Conservation (phyloP, 202 grass and related monocot genomes). For the Panicum hallii region DNA sequence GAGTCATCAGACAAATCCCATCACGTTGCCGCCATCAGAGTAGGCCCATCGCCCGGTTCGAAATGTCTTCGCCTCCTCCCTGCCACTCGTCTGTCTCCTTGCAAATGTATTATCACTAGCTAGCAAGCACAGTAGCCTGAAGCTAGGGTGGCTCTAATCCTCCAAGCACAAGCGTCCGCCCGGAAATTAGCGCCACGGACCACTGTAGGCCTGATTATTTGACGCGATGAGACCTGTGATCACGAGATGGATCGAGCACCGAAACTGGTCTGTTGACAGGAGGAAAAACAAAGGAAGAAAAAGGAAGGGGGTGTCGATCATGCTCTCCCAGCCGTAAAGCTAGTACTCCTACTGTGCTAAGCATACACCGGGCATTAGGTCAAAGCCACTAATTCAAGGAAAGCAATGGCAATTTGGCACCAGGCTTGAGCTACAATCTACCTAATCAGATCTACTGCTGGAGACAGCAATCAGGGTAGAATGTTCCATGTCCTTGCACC, state of each 20-base stretch:
- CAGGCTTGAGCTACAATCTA: background rate
- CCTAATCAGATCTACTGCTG: background rate
- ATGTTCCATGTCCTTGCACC: background rate
- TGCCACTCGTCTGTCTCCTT: background rate
- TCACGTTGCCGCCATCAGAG: background rate
- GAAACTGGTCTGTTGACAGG: background rate
- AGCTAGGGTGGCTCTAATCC: no score
- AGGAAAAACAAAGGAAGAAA: background rate
- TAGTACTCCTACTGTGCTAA: background rate
- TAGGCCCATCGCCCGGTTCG: background rate
- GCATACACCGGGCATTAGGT: background rate
- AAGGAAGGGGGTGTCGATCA: background rate
- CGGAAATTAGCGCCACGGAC: no score
- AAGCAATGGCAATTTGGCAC: background rate
- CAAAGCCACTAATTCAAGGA: background rate
- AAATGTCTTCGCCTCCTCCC: background rate
- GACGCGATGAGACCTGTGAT: background rate
- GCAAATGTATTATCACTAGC: background rate
- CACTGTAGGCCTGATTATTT: background rate
- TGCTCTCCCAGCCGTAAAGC: slow-evolving; percentile 10
- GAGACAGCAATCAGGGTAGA: slow-evolving; percentile 6
- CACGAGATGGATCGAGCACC: background rate
- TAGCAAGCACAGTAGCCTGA: no score
- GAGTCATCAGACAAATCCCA: background rate
- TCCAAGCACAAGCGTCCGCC: background rate